A percentile compares a stretch with the other conserved stretches of the same genome.
Conservation (phyloP, 495 filamentous ascomycete species). For the Sabuloglossum arenarium region DNA sequence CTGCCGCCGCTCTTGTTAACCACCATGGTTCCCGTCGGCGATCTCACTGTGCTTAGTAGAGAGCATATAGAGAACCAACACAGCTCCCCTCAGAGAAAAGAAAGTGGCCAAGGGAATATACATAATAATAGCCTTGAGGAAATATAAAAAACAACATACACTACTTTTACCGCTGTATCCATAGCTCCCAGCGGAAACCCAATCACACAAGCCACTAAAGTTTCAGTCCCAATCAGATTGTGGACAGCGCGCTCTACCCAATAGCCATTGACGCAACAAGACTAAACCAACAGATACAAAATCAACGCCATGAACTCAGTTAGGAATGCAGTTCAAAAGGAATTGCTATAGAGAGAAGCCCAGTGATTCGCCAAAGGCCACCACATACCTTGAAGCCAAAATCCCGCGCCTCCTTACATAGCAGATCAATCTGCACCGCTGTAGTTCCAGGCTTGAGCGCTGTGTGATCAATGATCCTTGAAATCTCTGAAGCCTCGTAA, state of each 20-base stretch:
- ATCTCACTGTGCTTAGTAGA: neutral
- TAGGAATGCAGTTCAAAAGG: too few species aligned
- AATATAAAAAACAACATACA: slow-evolving; percentile 9
- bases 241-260: slow-evolving; percentile 31
- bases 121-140: neutral
- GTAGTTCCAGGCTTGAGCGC: slow-evolving; percentile 34
- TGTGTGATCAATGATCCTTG: slow-evolving; percentile 41
- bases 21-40: neutral
- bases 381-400: slow-evolving; percentile 35
- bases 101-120: neutral
- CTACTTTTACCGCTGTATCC: slow-evolving; percentile 28
- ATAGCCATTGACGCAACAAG: slow-evolving; percentile 11
- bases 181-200: slow-evolving; percentile 46
- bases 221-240: slow-evolving; percentile 26
- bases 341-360: too few species aligned
- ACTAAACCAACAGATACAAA: slow-evolving; percentile 9
- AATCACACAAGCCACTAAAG: slow-evolving; percentile 39
- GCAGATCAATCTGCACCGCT: slow-evolving; percentile 29
- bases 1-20: slow-evolving; percentile 9
- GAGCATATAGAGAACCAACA: too few species aligned
- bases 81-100: too few species aligned
- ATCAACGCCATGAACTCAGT: too few species aligned
- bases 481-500: slow-evolving; percentile 5
- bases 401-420: slow-evolving; percentile 39
- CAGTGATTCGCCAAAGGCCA: slow-evolving; percentile 2